Base-by-base conservation (phyloP, 108 stramenopile genomes). In the Schizochytrium sp. region DNA sequence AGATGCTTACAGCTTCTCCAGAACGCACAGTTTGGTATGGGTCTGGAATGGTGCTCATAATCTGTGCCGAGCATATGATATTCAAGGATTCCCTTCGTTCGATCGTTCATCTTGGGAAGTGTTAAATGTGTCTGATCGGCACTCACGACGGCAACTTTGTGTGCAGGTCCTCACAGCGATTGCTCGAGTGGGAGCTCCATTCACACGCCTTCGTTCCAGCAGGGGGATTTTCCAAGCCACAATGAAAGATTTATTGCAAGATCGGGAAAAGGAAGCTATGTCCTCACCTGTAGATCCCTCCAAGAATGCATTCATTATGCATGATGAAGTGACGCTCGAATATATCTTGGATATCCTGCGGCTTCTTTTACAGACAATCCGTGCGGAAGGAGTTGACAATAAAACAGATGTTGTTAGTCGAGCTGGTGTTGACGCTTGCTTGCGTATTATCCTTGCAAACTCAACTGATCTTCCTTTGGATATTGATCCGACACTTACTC, bases 81-180 rank as follows among this genome's bases (percentile, higher is more conserved):
- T 69, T 15, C 42, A 69, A 44, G 64, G 64, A 8, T 44, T 69
- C 64, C 12, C 64, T 7, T 69, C 64, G 19, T 69, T 69, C 44
- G 64, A 69, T 15, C 64, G 64, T 2, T 38, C 28, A 7, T 12
- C 64, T 7, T 69, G 64, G 64, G 42, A 15, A 69, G 64, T 15
- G 5, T 7, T 12, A 8, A 8, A 12, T 7, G 64, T 69, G 2
- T 28, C 12, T 38, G 64, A 69, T 69, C 64, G 15, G 5, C 64
- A 8, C 28, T 69, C 64, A 44, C 64, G 64, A 38, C 64, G 64
- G 19, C 42, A 69, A 69, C 40, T 69, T 12, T 69, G 64, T 44
- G 64, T 69, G 64, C 64, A 69, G 64, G 64, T 44, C 5, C 64
- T 69, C 1, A 44, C 64, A 7, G 64, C 19, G 42, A 69, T 69